Evolutionary conservation across 176 grass and related monocot species (phyloP), one percentile per base, ranked within the genome.

Genomic region (Avena sativa): DNA sequence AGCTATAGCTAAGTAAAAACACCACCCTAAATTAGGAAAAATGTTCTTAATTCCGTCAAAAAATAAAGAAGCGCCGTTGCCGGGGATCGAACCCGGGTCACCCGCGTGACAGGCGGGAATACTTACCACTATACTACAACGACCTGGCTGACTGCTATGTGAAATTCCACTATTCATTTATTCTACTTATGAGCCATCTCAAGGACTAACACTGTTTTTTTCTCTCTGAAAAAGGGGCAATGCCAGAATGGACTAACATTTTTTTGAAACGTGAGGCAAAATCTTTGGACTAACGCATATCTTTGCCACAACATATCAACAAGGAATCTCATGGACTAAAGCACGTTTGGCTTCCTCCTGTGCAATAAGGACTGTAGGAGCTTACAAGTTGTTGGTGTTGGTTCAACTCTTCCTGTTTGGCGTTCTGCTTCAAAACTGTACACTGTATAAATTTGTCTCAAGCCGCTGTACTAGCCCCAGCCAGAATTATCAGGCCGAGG

Each of bases 111-210:
- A 92, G 94, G 92, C 94, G 88, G 86, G 88, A 88, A 94, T 94
- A 97, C 90, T 91, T 74, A 93, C 92, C 90, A 94, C 93, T 92
- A 93, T 92, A 87, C 91, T 93, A 92, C 91, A 92, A 98, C 89
- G 93, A 95, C 91, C 36, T 21, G 2, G 6, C 0, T 23, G 40
- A 0, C 3, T 3, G 12, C 0, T 3, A 0, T 50, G 6, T 0
- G 40, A 43, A 43, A 1, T 43, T 43, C 1, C 1, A 0, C 5
- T 43, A 43, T 43, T 43, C 40, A 43, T 48, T 48, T 48, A 0
- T 12, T 10, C 1, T 48, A 48, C 47, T 13, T 51, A 11, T 51
- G 2, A 51, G 4, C 12, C 49, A 14, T 51, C 49, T 43, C 5
- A 43, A 43, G 1, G 6, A 7, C 5, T 43, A 43, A 43, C 40